Percentiles rank a stretch among this genome's conserved stretches.
phyloP scores from a whole-genome alignment of 2,329 filamentous ascomycete genomes.

The Cryphonectria nitschkei region DNA sequence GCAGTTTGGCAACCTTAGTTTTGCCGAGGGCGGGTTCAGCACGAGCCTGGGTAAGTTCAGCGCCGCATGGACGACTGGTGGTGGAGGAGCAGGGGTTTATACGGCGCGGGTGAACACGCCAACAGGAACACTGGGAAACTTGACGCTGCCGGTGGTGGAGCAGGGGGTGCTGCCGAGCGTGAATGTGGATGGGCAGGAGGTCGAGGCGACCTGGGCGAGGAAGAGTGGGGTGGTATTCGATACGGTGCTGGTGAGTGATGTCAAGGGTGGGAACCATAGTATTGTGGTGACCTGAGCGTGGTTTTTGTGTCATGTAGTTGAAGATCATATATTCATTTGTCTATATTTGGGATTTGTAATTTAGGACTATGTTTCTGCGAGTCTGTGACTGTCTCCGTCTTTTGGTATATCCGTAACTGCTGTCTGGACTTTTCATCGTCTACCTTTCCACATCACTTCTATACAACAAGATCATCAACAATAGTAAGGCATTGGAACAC shows the following conservation, averaged over 20 bases:
- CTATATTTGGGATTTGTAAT: constrained; percentile 1
- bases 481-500: no score
- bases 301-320: not conserved
- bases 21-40: constrained; percentile 45
- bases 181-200: constrained; percentile 31
- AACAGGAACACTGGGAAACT: constrained; percentile 32
- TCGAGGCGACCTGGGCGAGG: constrained; percentile 22
- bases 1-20: constrained; percentile 44
- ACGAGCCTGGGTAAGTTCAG: constrained; percentile 44
- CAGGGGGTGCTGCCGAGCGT: constrained; percentile 27
- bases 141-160: constrained; percentile 33
- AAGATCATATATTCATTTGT: not conserved
- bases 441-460: not conserved
- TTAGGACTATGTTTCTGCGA: not conserved
- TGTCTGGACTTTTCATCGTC: not conserved
- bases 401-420: not conserved
- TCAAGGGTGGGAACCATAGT: constrained; percentile 23
- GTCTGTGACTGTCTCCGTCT: not conserved
- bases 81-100: constrained; percentile 28
- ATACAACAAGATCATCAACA: no score
- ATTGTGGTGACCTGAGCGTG: constrained; percentile 24
- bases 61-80: constrained; percentile 36
- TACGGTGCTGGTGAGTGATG: constrained; percentile 23
- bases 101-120: constrained; percentile 35
- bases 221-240: constrained; percentile 26